phyloP scores from a whole-genome alignment of 306 rosid species.

The Vigna trinervia region DNA sequence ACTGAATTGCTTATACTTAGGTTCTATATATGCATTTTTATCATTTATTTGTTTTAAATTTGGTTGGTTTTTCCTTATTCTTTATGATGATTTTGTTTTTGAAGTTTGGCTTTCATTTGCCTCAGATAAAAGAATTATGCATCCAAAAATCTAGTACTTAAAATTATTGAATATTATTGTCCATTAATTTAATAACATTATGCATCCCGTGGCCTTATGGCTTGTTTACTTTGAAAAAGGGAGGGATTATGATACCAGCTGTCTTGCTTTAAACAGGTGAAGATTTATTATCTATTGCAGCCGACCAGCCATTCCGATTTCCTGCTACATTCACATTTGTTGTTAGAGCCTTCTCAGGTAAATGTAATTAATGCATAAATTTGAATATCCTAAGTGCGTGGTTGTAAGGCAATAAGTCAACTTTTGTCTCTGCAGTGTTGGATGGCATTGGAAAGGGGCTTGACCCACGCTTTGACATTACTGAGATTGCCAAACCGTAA shows the following conservation, averaged over 20 bases:
- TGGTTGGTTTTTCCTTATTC: conserved; percentile 16
- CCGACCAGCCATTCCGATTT: conserved; percentile 97
- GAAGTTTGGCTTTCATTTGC: conserved; percentile 35
- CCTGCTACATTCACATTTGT: conserved; percentile 99
- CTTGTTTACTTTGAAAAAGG: conserved; percentile 24
- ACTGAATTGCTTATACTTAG: neutral
- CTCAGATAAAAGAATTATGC: conserved; percentile 12
- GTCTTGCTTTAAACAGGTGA: conserved; percentile 77
- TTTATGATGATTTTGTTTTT: conserved; percentile 12
- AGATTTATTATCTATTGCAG: conserved; percentile 92
- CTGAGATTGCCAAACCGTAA: conserved; percentile 99
- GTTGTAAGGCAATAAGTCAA: conserved; percentile 23
- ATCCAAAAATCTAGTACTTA: conserved; percentile 23
- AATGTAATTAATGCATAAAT: conserved; percentile 26
- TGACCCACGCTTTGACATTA: conserved; percentile 95
- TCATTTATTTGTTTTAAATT: neutral
- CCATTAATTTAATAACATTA: conserved; percentile 33
- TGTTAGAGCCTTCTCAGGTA: conserved; percentile 99
- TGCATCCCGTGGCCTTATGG: conserved; percentile 31
- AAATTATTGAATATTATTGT: conserved; percentile 22
- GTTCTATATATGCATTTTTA: neutral
- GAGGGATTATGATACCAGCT: conserved; percentile 38
- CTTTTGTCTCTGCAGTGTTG: conserved; percentile 64
- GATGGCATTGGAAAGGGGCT: conserved; percentile 99
- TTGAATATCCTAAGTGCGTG: conserved; percentile 32